A percentile compares a stretch with the other conserved stretches of the same genome.
Evolutionary conservation across 495 filamentous ascomycete species (phyloP).

Genomic region (Penicillium subrubescens): DNA sequence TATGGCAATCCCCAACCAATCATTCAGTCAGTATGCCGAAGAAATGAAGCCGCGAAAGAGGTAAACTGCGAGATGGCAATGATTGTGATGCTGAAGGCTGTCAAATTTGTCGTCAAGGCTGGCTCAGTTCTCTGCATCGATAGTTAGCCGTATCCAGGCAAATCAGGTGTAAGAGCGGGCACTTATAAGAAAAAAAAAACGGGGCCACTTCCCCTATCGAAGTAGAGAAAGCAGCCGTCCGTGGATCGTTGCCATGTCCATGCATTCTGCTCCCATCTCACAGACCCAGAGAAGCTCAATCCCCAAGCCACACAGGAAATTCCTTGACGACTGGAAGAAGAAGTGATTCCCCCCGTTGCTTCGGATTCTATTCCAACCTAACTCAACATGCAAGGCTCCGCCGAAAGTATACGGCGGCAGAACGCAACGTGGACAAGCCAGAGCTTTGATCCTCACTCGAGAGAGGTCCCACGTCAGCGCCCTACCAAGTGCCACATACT

Average conservation of each 20-base stretch:
- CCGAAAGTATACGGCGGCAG: slow-evolving; percentile 16
- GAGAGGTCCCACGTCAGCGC: slow-evolving; percentile 72
- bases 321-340: slow-evolving; percentile 14
- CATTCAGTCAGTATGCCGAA: no score
- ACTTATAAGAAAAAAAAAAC: slow-evolving; percentile 70
- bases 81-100: not conserved
- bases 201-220: slow-evolving; percentile 54
- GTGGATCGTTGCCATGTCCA: slow-evolving; percentile 17
- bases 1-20: not conserved
- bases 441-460: slow-evolving; percentile 94
- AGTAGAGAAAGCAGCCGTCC: slow-evolving; percentile 40
- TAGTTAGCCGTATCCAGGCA: slow-evolving; percentile 33
- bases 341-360: slow-evolving; percentile 40
- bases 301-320: slow-evolving; percentile 29
- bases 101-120: not conserved
- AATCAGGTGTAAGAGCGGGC: slow-evolving; percentile 12
- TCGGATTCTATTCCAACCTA: slow-evolving; percentile 13
- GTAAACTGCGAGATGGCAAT: not conserved
- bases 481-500: slow-evolving; percentile 16
- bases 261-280: slow-evolving; percentile 29
- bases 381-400: slow-evolving; percentile 8
- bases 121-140: slow-evolving; percentile 3
- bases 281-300: slow-evolving; percentile 41
- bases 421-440: slow-evolving; percentile 71
- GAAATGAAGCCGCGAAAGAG: not conserved